Evolutionary conservation across 2,329 filamentous ascomycete genomes (phyloP).

Genomic region (Fusarium cicatricum): DNA sequence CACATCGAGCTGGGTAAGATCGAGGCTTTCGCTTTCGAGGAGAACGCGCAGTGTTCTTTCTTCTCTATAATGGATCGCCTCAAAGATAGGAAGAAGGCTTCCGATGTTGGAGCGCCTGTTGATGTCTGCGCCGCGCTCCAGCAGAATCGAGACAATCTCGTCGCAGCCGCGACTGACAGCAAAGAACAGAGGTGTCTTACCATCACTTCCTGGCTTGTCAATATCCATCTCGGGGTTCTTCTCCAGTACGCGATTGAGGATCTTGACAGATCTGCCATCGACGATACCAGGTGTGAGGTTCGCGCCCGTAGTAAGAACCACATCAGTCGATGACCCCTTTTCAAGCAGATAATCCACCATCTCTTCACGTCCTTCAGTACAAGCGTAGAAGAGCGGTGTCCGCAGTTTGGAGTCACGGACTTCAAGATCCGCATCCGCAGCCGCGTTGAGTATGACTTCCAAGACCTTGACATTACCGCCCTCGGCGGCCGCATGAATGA

Average conservation of each 20-base stretch:
- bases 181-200: conserved; percentile 19
- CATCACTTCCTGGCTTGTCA: conserved; percentile 10
- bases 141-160: conserved; percentile 14
- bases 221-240: conserved; percentile 22
- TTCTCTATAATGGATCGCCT: conserved; percentile 20
- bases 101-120: conserved; percentile 17
- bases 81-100: conserved; percentile 17
- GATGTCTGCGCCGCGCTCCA: conserved; percentile 23
- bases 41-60: conserved; percentile 6
- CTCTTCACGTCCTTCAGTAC: conserved; percentile 13
- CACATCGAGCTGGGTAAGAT: conserved; percentile 22
- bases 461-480: conserved; percentile 23
- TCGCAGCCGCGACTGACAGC: conserved; percentile 7
- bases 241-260: conserved; percentile 22
- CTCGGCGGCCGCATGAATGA: conserved; percentile 26
- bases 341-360: conserved; percentile 30
- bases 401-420: conserved; percentile 11
- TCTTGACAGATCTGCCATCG: conserved; percentile 17
- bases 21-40: conserved; percentile 11
- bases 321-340: conserved; percentile 17
- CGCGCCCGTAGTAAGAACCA: conserved; percentile 8
- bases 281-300: conserved; percentile 22
- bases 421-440: conserved; percentile 13
- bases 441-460: conserved; percentile 10
- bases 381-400: conserved; percentile 29